phyloP scores from a whole-genome alignment of 2,329 filamentous ascomycete genomes.

The Fusarium proliferatum region DNA sequence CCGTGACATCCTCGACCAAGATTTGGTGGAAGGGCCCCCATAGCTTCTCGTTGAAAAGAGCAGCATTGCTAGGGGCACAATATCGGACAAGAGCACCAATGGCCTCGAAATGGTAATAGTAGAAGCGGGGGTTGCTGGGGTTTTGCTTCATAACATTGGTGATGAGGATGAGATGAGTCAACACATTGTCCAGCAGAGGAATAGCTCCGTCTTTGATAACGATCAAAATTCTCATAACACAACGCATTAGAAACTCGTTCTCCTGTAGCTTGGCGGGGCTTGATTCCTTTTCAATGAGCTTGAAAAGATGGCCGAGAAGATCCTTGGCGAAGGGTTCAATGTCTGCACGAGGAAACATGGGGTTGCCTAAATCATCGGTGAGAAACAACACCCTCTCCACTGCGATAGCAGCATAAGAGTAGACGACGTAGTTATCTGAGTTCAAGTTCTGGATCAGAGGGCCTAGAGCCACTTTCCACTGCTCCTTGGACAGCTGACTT shows the following conservation, averaged over 20 bases:
- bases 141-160: slow-evolving; percentile 93
- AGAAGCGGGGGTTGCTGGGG: slow-evolving; percentile 96
- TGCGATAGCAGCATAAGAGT: slow-evolving; percentile 96
- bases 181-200: slow-evolving; percentile 79
- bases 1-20: slow-evolving; percentile 82
- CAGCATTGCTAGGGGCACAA: slow-evolving; percentile 72
- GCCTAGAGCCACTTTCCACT: slow-evolving; percentile 91
- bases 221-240: slow-evolving; percentile 96
- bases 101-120: slow-evolving; percentile 98
- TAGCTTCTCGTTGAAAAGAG: slow-evolving; percentile 81
- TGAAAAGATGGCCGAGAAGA: slow-evolving; percentile 89
- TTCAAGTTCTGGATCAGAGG: slow-evolving; percentile 91
- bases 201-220: slow-evolving; percentile 87
- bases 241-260: slow-evolving; percentile 98
- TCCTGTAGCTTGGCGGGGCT: slow-evolving; percentile 95
- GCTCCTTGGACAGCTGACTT: slow-evolving; percentile 89
- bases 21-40: slow-evolving; percentile 87
- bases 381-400: slow-evolving; percentile 94
- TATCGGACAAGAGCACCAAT: slow-evolving; percentile 85
- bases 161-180: slow-evolving; percentile 87
- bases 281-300: slow-evolving; percentile 85
- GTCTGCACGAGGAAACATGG: slow-evolving; percentile 82
- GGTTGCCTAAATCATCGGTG: slow-evolving; percentile 77
- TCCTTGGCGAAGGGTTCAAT: slow-evolving; percentile 87
- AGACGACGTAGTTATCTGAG: slow-evolving; percentile 93